Evolutionary conservation across 441 rosid species (phyloP), one percentile per base, ranked within the genome.

Genomic region (Manihot esculenta): DNA sequence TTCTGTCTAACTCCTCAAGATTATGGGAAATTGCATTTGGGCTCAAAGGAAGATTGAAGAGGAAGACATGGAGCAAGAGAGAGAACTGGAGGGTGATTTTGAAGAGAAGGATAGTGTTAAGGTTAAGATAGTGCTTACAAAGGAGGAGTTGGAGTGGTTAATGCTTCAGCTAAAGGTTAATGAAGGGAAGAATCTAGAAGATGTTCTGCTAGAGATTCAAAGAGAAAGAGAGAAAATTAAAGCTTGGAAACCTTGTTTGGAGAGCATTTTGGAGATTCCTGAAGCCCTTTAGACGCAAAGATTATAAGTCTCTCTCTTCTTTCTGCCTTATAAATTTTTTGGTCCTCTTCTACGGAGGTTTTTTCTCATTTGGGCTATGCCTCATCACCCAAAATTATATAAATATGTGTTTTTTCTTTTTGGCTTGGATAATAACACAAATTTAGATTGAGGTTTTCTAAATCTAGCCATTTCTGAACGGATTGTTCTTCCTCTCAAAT

Each of bases 181-280:
- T 18, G 71, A 74, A 61, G 87, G 80, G 38, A 81, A 45, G 67
- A 81, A 72, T 35, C 63, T 90, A 10, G 87, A 74, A 57, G 86
- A 85, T 68, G 65, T 84, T 11, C 45, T 92, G 85, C 71, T 48
- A 30, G 89, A 88, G 75, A 80, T 94, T 15, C 89, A 86, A 78
- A 88, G 76, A 26, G 91, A 84, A 18, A 83, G 87, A 73, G 49
- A 14, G 15, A 74, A 71, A 66, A 45, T 10, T 38, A 55, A 13
- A 55, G 60, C 81, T 7, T 93, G 98, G 98, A 88, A 75, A 78
- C 98, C 98, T 41, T 85, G 88, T 56, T 74, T 93, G 61, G 94
- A 87, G 61, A 89, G 91, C 45, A 89, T 91, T 24, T 51, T 70
- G 69, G 98, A 90, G 65, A 74, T 73, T 20, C 86, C 87, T 7